These are phyloP conservation scores for Primulina huaijiensis DNA, from an alignment of 257 asterid genomes.

Conservation along the genomic window DNA sequence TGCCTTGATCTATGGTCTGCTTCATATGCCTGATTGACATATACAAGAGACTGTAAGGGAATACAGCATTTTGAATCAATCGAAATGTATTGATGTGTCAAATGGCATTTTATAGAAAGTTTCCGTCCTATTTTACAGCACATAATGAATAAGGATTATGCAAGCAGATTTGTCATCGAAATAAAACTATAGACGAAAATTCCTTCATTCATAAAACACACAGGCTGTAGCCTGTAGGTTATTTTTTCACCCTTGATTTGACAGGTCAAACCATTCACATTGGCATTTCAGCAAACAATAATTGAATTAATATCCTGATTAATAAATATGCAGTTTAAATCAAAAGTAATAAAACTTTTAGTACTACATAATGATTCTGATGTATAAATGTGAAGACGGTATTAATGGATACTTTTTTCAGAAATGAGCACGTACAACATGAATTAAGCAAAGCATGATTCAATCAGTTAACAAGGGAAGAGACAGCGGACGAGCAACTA, in stretches of 20 bases:
- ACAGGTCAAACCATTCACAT: neutral
- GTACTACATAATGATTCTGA: neutral
- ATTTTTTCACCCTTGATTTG: no score
- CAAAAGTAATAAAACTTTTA: no score
- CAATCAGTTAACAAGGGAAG: conserved; percentile 5
- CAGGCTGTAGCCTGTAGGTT: no score
- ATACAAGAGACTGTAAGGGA: conserved; percentile 10
- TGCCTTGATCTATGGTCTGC: conserved; percentile 79
- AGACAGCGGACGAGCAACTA: conserved; percentile 5
- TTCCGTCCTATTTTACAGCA: neutral
- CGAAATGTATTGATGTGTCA: conserved; percentile 1
- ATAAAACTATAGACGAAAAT: no score
- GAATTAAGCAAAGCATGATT: neutral
- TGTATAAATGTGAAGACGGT: neutral
- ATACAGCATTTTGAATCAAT: neutral
- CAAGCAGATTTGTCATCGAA: neutral
- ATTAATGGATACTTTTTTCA: neutral
- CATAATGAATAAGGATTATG: neutral
- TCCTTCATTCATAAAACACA: no score
- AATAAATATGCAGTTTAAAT: neutral
- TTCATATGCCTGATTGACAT: conserved; percentile 68
- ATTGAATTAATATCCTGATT: neutral
- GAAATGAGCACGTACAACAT: conserved; percentile 5
- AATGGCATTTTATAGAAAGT: conserved; percentile 5
- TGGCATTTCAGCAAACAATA: neutral